phyloP scores from a whole-genome alignment of 129 eudicot species.

The Daucus carota region DH1_v3.0 NC_030383.2:8497501-8498000 shows the following conservation, averaged over 20 bases:
- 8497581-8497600: no score
- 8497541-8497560: no score
- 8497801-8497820: background rate
- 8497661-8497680: background rate
- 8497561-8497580: no score
- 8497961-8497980: background rate
- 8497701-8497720: background rate
- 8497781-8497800: background rate
- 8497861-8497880: background rate
- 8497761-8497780: slow-evolving; percentile 1
- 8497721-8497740: background rate
- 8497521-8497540: background rate
- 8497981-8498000: background rate
- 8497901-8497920: background rate
- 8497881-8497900: background rate
- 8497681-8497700: background rate
- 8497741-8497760: background rate
- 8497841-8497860: background rate
- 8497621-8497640: no score
- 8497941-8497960: background rate
- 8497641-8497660: no score
- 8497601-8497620: no score
- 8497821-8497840: background rate
- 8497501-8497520: background rate
- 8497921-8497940: background rate